Evolutionary conservation across 495 filamentous ascomycete species (phyloP), one percentile per base, ranked within the genome.

Genomic region (Neurospora pannonica): DNA sequence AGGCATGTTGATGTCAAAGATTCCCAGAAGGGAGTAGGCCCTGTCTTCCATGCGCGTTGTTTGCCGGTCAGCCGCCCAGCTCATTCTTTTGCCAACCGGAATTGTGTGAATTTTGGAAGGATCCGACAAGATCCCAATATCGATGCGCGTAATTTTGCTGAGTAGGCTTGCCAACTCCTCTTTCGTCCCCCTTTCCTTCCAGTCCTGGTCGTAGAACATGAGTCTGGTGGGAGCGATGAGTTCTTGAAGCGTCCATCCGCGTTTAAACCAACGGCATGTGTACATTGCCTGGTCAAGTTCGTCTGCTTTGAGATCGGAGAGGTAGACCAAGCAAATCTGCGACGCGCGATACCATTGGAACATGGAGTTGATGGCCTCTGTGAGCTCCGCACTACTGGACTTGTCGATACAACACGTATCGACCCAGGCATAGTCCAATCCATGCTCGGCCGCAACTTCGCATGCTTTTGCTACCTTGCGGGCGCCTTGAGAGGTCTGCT

Each of bases 221-320:
- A 82, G 70, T 2, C 48, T 21, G 42, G 4, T 1, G 6, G 82
- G 81, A 0, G 82, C 82, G 31, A 84, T 77, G 6, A 84, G 77
- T 70, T 84, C 82, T 42, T 84, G 82, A 31, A 83, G 75, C 1
- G 81, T 83, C 82, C 82, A 83, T 5, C 82, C 81, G 31, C 82
- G 67, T 8, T 62, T 78, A 38, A 83, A 83, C 81, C 82, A 84
- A 34, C 75, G 60, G 71, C 75, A 71, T 21, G 21, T 24, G n/a
- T 37, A 28, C n/a, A 75, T 43, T 60, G 4, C 37, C 2, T 43
- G 4, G 7, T 34, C 10, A 4, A 69, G 21, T 40, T 54, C 69
- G 13, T 70, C 71, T 17, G 24, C 5, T 31, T 62, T 17, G 6
- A 75, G 36, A 38, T 76, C 75, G 8, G 75, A 72, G 38, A 76